phyloP scores from a whole-genome alignment of 2,329 filamentous ascomycete genomes.

The Microcera coccophila region DNA sequence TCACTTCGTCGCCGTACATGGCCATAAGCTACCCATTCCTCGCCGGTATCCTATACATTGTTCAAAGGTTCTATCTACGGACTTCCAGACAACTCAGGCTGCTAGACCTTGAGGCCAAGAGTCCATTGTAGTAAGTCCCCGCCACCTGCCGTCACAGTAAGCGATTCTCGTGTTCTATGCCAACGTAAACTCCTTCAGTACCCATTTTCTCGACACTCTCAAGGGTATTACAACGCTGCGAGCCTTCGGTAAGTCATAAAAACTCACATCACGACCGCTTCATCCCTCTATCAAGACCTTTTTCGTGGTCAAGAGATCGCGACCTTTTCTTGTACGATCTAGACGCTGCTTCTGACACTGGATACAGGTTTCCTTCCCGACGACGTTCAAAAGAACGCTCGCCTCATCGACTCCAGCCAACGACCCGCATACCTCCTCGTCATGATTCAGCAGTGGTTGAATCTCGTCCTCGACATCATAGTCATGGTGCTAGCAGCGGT shows the following conservation, averaged over 20 bases:
- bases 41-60: conserved; percentile 39
- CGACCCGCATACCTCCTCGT: conserved; percentile 28
- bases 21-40: conserved; percentile 48
- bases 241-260: conserved; percentile 50
- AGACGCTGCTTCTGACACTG: conserved; percentile 8
- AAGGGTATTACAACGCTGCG: conserved; percentile 51
- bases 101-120: conserved; percentile 56
- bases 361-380: conserved; percentile 29
- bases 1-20: conserved; percentile 36
- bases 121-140: conserved; percentile 46
- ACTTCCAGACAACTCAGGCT: conserved; percentile 57
- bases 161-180: not conserved
- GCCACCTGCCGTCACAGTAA: too few species aligned
- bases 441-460: conserved; percentile 54
- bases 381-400: not conserved
- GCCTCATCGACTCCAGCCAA: conserved; percentile 52
- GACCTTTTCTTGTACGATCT: not conserved
- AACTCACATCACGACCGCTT: too few species aligned
- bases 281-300: not conserved
- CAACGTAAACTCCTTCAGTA: conserved; percentile 1
- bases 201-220: conserved; percentile 53
- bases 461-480: conserved; percentile 45
- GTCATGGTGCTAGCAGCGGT: conserved; percentile 46
- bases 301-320: not conserved
- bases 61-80: conserved; percentile 55